A percentile compares a stretch with the other conserved stretches of the same genome.
These are phyloP conservation scores for Fusarium solani-melongenae DNA, from an alignment of 2,329 filamentous ascomycete species.

Conservation along the genomic window DNA sequence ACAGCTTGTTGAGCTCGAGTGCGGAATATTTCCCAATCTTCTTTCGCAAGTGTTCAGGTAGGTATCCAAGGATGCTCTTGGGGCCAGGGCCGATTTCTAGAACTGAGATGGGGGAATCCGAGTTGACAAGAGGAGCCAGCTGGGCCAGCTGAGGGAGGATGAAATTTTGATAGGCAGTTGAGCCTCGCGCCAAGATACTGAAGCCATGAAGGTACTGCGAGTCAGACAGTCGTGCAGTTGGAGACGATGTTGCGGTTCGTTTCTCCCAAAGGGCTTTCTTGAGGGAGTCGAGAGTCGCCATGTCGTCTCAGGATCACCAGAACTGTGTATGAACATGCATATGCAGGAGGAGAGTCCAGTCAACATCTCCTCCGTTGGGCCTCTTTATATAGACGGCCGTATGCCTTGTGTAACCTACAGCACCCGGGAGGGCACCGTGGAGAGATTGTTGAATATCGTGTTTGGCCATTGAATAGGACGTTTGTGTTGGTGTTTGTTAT, in stretches of 20 bases:
- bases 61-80: constrained; percentile 61
- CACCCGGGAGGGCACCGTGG: no score
- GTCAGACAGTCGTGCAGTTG: constrained; percentile 55
- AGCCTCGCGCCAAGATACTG: constrained; percentile 53
- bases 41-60: constrained; percentile 55
- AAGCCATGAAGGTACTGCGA: constrained; percentile 62
- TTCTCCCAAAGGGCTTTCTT: constrained; percentile 53
- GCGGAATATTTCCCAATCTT: constrained; percentile 64
- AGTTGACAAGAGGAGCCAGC: constrained; percentile 54
- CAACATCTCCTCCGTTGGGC: background rate
- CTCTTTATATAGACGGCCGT: background rate
- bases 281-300: constrained; percentile 54
- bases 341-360: background rate
- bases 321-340: background rate
- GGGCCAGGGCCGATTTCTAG: constrained; percentile 71
- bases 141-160: constrained; percentile 61
- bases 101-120: constrained; percentile 58
- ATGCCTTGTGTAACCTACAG: background rate
- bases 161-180: constrained; percentile 60
- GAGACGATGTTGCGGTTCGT: constrained; percentile 36
- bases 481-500: background rate
- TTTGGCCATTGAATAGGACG: background rate
- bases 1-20: constrained; percentile 63
- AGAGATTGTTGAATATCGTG: background rate
- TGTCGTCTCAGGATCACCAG: background rate